A percentile compares a stretch with the other conserved stretches of the same genome.
phyloP scores from a whole-genome alignment of 1,284 basidiomycete genomes.

The Leccinum angustisporum region DNA sequence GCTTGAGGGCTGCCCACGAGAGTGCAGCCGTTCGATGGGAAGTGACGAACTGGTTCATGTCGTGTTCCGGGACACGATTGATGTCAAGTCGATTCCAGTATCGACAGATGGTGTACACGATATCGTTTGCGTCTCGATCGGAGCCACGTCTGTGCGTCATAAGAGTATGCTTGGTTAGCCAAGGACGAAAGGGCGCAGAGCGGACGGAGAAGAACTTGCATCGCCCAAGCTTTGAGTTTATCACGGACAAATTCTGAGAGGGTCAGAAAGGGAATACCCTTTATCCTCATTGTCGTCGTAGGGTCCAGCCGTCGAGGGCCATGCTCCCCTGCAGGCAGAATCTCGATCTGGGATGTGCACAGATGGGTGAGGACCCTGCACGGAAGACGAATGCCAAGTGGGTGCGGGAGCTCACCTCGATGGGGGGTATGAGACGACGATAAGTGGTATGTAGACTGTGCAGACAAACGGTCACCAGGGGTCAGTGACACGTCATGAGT shows the following conservation, averaged over 20 bases:
- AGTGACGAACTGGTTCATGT: slow-evolving; percentile 72
- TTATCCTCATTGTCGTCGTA: slow-evolving; percentile 61
- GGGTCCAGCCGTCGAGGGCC: slow-evolving; percentile 71
- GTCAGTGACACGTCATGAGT: slow-evolving; percentile 12
- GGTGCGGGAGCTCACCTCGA: slow-evolving; percentile 38
- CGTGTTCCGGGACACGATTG: slow-evolving; percentile 76
- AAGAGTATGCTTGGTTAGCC: slow-evolving; percentile 6
- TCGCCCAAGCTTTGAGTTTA: slow-evolving; percentile 74
- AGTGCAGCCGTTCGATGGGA: slow-evolving; percentile 54
- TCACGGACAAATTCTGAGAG: slow-evolving; percentile 78
- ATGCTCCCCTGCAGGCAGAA: slow-evolving; percentile 74
- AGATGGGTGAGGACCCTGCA: not conserved
- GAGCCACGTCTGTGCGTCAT: slow-evolving; percentile 50
- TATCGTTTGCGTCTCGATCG: slow-evolving; percentile 71
- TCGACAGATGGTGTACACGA: slow-evolving; percentile 60
- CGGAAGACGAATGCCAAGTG: slow-evolving; percentile 4
- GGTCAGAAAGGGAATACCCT: slow-evolving; percentile 71
- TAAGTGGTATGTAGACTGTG: slow-evolving; percentile 57
- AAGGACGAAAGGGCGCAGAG: not conserved
- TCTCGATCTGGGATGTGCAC: slow-evolving; percentile 60
- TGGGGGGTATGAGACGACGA: slow-evolving; percentile 46
- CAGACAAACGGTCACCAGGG: slow-evolving; percentile 16
- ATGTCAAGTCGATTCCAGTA: slow-evolving; percentile 79
- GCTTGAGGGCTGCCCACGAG: slow-evolving; percentile 67
- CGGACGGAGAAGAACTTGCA: slow-evolving; percentile 46